These are phyloP conservation scores for Torulaspora indica DNA, from an alignment of 805 yeast species.

Conservation along the genomic window DNA sequence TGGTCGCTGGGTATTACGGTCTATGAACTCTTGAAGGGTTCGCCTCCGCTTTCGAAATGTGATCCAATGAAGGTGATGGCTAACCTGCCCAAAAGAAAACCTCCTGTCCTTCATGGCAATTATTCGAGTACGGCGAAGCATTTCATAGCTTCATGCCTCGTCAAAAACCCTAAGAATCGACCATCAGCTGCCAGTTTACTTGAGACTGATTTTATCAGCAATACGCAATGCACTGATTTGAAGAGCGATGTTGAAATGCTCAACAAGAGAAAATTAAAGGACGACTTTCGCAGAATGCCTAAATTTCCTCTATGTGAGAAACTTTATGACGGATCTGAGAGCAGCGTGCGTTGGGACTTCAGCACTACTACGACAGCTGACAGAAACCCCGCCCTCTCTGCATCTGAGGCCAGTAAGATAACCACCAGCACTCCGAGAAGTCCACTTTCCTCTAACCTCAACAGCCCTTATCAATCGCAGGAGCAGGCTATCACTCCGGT, in stretches of 20 bases:
- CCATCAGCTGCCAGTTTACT: constrained; percentile 58
- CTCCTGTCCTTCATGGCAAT: constrained; percentile 32
- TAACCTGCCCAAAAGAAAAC: constrained; percentile 38
- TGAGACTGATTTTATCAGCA: constrained; percentile 48
- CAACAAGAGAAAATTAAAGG: constrained; percentile 28
- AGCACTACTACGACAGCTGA: constrained; percentile 3
- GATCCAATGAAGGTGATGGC: constrained; percentile 73
- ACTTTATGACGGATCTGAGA: constrained; percentile 23
- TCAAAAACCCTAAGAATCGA: constrained; percentile 60
- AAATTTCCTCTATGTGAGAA: constrained; percentile 36
- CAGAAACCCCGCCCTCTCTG: neutral
- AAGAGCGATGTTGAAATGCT: constrained; percentile 40
- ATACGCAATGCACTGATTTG: constrained; percentile 37
- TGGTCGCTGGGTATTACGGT: constrained; percentile 96
- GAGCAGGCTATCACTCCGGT: constrained; percentile 16
- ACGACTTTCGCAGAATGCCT: constrained; percentile 34
- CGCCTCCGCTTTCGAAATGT: constrained; percentile 69
- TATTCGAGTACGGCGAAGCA: constrained; percentile 38
- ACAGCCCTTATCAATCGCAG: constrained; percentile 13
- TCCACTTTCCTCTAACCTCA: constrained; percentile 19
- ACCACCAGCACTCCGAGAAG: constrained; percentile 12
- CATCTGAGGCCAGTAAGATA: constrained; percentile 6
- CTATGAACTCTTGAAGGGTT: constrained; percentile 76
- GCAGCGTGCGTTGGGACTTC: constrained; percentile 14
- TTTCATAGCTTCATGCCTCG: constrained; percentile 62